phyloP scores from a whole-genome alignment of 495 filamentous ascomycete species.

The Bombardia bombarda region DNA sequence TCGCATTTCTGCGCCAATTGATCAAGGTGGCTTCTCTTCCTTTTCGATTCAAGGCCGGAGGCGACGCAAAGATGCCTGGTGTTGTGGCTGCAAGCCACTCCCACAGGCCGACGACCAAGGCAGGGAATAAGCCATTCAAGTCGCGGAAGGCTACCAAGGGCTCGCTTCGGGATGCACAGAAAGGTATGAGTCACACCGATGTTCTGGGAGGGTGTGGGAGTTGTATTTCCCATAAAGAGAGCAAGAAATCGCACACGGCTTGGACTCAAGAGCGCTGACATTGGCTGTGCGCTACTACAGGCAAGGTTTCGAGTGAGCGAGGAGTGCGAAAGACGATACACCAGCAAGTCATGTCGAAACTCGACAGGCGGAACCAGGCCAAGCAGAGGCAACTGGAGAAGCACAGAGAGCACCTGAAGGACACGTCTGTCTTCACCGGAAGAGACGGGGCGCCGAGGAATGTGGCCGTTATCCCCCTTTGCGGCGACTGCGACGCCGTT shows the following conservation, averaged over 20 bases:
- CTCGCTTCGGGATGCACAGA: conserved; percentile 67
- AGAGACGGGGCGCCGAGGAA: conserved; percentile 80
- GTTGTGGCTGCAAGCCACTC: conserved; percentile 57
- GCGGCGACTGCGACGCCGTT: conserved; percentile 56
- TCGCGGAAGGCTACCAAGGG: conserved; percentile 83
- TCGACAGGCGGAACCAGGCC: conserved; percentile 87
- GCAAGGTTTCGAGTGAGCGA: conserved; percentile 40
- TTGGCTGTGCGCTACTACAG: conserved; percentile 12
- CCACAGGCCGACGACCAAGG: conserved; percentile 86
- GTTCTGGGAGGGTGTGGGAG: no score
- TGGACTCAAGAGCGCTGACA: conserved; percentile 4
- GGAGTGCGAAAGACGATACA: conserved; percentile 77
- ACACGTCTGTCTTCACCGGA: conserved; percentile 72
- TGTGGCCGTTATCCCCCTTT: conserved; percentile 84
- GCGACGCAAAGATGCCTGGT: conserved; percentile 54
- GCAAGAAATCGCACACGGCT: not conserved
- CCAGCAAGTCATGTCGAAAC: conserved; percentile 93
- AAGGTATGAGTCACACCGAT: conserved; percentile 53
- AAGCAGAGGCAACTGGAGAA: conserved; percentile 78
- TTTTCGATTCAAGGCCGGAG: conserved; percentile 80
- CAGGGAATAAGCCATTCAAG: conserved; percentile 81
- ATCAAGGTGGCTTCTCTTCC: conserved; percentile 63
- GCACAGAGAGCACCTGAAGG: conserved; percentile 67
- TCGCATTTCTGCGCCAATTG: not conserved
- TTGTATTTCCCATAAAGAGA: not conserved